phyloP scores from a whole-genome alignment of 805 yeast species.

The Ogataea haglerorum region DNA sequence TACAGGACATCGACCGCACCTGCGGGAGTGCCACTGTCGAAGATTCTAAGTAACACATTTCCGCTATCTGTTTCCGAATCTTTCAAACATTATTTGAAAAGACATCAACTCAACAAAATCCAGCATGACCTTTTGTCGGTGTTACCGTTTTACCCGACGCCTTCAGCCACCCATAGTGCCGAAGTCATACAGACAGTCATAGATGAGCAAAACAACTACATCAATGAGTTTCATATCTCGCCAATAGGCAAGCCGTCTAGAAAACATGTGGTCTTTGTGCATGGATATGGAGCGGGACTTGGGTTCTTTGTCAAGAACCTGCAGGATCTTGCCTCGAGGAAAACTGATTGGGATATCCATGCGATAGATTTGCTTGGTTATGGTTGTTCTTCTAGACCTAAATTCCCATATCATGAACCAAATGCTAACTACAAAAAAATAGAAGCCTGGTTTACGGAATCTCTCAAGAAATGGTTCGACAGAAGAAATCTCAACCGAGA shows the following conservation, averaged over 20 bases:
- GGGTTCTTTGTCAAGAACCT: constrained; percentile 78
- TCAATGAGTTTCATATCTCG: constrained; percentile 73
- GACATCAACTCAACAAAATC: constrained; percentile 26
- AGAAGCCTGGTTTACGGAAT: constrained; percentile 62
- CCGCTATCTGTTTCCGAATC: constrained; percentile 56
- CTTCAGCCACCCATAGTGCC: constrained; percentile 46
- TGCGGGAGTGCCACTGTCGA: constrained; percentile 58
- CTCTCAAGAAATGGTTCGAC: constrained; percentile 61
- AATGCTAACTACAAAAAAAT: constrained; percentile 43
- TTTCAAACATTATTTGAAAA: constrained; percentile 43
- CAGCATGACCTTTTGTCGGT: constrained; percentile 46
- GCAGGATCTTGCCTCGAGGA: constrained; percentile 30
- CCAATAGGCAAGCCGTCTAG: constrained; percentile 29
- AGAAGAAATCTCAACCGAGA: constrained; percentile 36
- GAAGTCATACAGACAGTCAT: constrained; percentile 53
- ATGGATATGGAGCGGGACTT: constrained; percentile 92
- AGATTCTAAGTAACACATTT: constrained; percentile 51
- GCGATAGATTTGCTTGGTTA: constrained; percentile 88
- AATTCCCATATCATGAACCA: constrained; percentile 44
- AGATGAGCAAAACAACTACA: constrained; percentile 43
- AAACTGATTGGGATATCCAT: constrained; percentile 67
- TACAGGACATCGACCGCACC: constrained; percentile 62
- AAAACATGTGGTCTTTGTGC: constrained; percentile 68
- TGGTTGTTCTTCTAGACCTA: constrained; percentile 84
- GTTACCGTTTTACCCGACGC: constrained; percentile 57